phyloP scores from a whole-genome alignment of 805 yeast genomes.

The Candida ulmi region DNA sequence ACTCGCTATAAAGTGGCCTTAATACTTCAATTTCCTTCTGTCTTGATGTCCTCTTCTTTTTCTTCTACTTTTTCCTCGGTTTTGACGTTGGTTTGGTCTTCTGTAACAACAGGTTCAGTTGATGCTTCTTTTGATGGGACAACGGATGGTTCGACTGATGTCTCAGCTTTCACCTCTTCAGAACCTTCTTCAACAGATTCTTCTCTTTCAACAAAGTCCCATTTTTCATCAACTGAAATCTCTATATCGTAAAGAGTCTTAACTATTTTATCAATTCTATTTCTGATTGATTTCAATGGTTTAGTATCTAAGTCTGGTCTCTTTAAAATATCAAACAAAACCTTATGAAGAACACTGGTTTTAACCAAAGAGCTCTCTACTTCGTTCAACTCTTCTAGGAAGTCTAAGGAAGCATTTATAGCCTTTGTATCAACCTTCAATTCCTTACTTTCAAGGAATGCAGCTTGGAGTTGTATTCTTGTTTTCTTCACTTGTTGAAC shows the following conservation, averaged over 20 bases:
- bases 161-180: too few species aligned
- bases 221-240: conserved; percentile 25
- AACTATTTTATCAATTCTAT: conserved; percentile 13
- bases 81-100: too few species aligned
- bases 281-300: conserved; percentile 12
- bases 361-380: conserved; percentile 27
- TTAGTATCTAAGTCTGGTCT: conserved; percentile 28
- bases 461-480: conserved; percentile 23
- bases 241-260: conserved; percentile 21
- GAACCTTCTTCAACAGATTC: conserved; percentile 6
- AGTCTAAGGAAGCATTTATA: conserved; percentile 19
- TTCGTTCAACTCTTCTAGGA: conserved; percentile 16
- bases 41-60: too few species aligned
- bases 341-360: conserved; percentile 26
- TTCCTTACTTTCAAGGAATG: conserved; percentile 12
- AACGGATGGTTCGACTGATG: too few species aligned
- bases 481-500: conserved; percentile 20
- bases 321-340: conserved; percentile 27
- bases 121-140: too few species aligned
- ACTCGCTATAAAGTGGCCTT: too few species aligned
- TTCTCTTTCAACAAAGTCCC: conserved; percentile 16
- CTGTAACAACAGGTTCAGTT: too few species aligned
- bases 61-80: too few species aligned
- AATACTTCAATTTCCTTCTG: too few species aligned
- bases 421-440: conserved; percentile 9